A percentile compares a stretch with the other conserved stretches of the same genome.
These are phyloP conservation scores for Beauveria sp. DNA, from an alignment of 2,329 filamentous ascomycete genomes.

Conservation along the genomic window DNA sequence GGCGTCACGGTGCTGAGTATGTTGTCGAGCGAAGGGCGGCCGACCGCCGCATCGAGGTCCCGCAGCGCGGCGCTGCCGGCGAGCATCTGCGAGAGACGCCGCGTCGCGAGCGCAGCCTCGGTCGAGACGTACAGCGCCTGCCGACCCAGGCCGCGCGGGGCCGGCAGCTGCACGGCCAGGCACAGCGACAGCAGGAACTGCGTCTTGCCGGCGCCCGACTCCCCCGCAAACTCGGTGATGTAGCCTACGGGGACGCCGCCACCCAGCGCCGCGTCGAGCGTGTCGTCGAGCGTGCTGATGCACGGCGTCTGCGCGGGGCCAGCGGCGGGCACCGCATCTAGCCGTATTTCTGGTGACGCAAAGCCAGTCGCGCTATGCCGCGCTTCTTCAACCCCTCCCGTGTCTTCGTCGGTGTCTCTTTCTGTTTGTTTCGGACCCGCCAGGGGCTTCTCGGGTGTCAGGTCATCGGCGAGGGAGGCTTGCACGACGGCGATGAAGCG, in stretches of 20 bases:
- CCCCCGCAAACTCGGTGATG: constrained; percentile 84
- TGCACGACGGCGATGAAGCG: constrained; percentile 63
- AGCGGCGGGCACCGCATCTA: neutral
- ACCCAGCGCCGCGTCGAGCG: constrained; percentile 60
- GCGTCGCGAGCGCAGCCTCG: constrained; percentile 77
- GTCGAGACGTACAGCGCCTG: constrained; percentile 91
- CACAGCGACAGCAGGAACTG: constrained; percentile 83
- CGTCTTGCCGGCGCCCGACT: constrained; percentile 92
- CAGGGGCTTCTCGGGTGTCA: constrained; percentile 22
- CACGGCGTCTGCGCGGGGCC: constrained; percentile 23
- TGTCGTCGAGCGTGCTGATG: constrained; percentile 74
- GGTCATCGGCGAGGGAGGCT: constrained; percentile 57
- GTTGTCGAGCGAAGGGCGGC: constrained; percentile 58
- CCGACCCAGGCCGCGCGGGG: constrained; percentile 61
- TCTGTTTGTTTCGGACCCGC: neutral
- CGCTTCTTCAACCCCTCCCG: neutral
- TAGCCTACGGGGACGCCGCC: constrained; percentile 77
- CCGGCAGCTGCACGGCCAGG: constrained; percentile 73
- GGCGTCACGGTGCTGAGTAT: constrained; percentile 77
- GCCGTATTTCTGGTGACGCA: too few species aligned
- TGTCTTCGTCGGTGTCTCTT: neutral
- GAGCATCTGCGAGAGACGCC: constrained; percentile 73
- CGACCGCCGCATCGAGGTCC: constrained; percentile 20
- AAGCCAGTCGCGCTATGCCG: neutral
- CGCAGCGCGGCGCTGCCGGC: constrained; percentile 53